Evolutionary conservation across 2,329 filamentous ascomycete genomes (phyloP).

Genomic region (Emmonsiellopsis sp.): DNA sequence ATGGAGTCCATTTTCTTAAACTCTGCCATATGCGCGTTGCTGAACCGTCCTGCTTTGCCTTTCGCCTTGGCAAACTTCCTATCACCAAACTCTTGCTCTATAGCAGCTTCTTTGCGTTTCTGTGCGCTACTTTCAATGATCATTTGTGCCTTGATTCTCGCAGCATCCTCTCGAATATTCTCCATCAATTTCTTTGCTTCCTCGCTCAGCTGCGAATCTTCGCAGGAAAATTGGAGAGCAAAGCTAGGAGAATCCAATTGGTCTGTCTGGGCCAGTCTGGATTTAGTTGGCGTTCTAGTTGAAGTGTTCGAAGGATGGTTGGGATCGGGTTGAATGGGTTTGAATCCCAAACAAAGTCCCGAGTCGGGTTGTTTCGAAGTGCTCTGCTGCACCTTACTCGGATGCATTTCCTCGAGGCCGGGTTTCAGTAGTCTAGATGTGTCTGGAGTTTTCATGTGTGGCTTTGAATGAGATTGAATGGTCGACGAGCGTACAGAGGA

Average conservation of each 20-base stretch:
- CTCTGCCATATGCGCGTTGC: constrained; percentile 72
- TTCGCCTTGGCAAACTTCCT: constrained; percentile 74
- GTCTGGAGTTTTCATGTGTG: constrained; percentile 48
- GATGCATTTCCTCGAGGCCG: constrained; percentile 77
- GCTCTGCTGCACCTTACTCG: constrained; percentile 65
- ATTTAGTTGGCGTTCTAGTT: constrained; percentile 36
- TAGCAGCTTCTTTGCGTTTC: constrained; percentile 33
- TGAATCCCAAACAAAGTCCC: constrained; percentile 72
- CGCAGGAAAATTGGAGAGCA: constrained; percentile 36
- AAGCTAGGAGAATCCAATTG: constrained; percentile 35
- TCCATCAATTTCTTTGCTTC: constrained; percentile 50
- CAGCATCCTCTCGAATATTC: constrained; percentile 62
- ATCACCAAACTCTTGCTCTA: constrained; percentile 34
- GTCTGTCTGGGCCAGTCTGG: constrained; percentile 22
- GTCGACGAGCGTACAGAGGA: constrained; percentile 21
- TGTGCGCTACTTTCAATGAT: constrained; percentile 52
- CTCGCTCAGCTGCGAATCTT: constrained; percentile 36
- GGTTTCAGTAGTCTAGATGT: constrained; percentile 60
- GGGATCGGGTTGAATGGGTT: constrained; percentile 51
- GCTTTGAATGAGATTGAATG: constrained; percentile 20
- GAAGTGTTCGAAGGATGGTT: constrained; percentile 10
- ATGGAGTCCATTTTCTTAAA: constrained; percentile 99
- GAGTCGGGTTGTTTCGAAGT: constrained; percentile 71
- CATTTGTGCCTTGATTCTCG: constrained; percentile 60
- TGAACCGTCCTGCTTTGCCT: constrained; percentile 69